Conservation (phyloP, 805 yeast genomes). For the Nadsonia fulvescens region DNA sequence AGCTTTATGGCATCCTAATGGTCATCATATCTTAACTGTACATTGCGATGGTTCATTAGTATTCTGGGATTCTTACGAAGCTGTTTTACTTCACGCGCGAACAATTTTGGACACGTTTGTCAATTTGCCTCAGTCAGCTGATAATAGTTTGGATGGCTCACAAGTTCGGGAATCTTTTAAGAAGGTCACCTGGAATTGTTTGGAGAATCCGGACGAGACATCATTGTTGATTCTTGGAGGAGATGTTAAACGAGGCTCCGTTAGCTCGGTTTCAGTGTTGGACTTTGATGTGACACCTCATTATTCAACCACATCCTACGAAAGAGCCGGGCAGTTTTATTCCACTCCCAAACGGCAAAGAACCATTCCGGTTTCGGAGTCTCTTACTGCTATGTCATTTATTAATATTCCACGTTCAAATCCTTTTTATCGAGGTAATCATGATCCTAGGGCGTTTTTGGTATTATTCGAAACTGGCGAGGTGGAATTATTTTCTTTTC, state of each 20-base stretch:
- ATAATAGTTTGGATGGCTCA: conserved; percentile 8
- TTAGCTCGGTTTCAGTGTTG: conserved; percentile 33
- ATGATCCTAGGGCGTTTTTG: conserved; percentile 51
- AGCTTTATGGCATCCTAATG: conserved; percentile 84
- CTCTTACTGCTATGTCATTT: conserved; percentile 26
- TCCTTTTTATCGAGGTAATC: conserved; percentile 69
- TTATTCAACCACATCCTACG: conserved; percentile 67
- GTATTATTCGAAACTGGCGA: conserved; percentile 46
- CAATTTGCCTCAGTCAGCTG: conserved; percentile 27
- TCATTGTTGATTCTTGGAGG: conserved; percentile 57
- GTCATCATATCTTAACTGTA: conserved; percentile 60
- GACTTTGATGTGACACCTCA: conserved; percentile 65
- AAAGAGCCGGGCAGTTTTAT: conserved; percentile 65
- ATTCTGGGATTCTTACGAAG: conserved; percentile 84
- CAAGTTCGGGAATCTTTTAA: conserved; percentile 26
- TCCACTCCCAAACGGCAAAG: conserved; percentile 37
- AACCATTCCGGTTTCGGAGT: conserved; percentile 34
- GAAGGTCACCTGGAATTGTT: conserved; percentile 62
- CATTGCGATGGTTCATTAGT: conserved; percentile 73
- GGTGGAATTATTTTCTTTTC: conserved; percentile 40
- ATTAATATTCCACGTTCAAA: conserved; percentile 39
- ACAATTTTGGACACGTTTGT: conserved; percentile 47
- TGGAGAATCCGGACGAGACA: conserved; percentile 63
- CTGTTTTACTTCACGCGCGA: conserved; percentile 58
- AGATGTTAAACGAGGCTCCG: conserved; percentile 25